phyloP scores from a whole-genome alignment of 2,329 filamentous ascomycete genomes.

The Fusarium austroafricanum region DNA sequence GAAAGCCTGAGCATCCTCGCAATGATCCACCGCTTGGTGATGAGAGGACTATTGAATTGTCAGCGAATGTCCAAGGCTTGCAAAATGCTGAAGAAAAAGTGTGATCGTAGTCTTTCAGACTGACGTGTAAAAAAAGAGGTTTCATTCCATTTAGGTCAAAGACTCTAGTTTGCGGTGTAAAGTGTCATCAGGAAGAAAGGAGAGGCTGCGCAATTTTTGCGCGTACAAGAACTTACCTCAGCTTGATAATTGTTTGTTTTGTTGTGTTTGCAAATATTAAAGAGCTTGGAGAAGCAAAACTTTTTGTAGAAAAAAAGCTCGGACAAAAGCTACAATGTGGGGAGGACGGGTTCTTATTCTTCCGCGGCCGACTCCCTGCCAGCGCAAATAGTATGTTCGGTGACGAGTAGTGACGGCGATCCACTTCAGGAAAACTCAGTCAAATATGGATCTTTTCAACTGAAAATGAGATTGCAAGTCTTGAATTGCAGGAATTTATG shows the following conservation, averaged over 20 bases:
- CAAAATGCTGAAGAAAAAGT: constrained; percentile 28
- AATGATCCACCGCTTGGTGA: constrained; percentile 48
- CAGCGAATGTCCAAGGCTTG: constrained; percentile 40
- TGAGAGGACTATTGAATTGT: constrained; percentile 40
- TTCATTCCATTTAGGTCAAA: constrained; percentile 90
- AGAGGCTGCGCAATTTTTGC: constrained; percentile 21
- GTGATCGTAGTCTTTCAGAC: constrained; percentile 73
- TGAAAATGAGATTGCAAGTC: constrained; percentile 5
- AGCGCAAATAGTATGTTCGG: constrained; percentile 24
- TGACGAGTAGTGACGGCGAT: constrained; percentile 22
- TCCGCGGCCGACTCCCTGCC: constrained; percentile 17
- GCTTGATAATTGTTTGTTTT: constrained; percentile 36
- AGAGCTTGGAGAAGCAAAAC: constrained; percentile 32
- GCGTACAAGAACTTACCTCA: constrained; percentile 42
- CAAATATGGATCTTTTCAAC: constrained; percentile 18
- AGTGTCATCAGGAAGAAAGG: constrained; percentile 77
- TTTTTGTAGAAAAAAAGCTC: constrained; percentile 46
- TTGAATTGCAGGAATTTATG: background rate
- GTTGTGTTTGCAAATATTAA: constrained; percentile 37
- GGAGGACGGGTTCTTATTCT: constrained; percentile 26
- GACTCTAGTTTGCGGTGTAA: constrained; percentile 96
- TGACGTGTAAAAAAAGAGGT: constrained; percentile 85
- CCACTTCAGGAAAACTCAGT: constrained; percentile 26
- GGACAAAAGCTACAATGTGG: constrained; percentile 44
- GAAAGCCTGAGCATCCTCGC: constrained; percentile 32